Percentiles rank a stretch among this genome's conserved stretches.
These are phyloP conservation scores for Trichoderma atroviride DNA, from an alignment of 2,329 filamentous ascomycete genomes.

Conservation along the genomic window DNA sequence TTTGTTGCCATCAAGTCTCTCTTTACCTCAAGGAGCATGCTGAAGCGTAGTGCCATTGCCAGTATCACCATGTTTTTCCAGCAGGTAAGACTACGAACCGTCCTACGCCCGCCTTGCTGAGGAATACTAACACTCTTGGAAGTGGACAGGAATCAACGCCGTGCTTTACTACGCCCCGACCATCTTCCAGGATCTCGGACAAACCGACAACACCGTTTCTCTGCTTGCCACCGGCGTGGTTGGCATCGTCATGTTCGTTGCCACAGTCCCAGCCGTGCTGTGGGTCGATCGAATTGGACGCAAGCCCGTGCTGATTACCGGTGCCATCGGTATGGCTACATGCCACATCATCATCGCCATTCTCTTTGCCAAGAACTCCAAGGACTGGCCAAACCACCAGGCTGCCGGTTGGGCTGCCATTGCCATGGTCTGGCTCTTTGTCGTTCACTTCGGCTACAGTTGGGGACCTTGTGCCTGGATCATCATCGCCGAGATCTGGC, in stretches of 20 bases:
- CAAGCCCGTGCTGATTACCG: conserved; percentile 63
- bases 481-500: conserved; percentile 74
- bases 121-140: background rate
- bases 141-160: conserved; percentile 54
- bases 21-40: conserved; percentile 71
- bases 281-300: conserved; percentile 67
- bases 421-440: conserved; percentile 73
- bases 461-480: conserved; percentile 79
- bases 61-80: conserved; percentile 66
- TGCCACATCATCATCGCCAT: conserved; percentile 73
- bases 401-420: conserved; percentile 71
- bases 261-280: conserved; percentile 67
- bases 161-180: conserved; percentile 71
- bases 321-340: conserved; percentile 69
- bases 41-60: conserved; percentile 66
- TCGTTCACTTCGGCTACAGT: conserved; percentile 73
- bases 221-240: conserved; percentile 72
- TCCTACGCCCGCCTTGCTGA: background rate
- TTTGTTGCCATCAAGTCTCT: conserved; percentile 82
- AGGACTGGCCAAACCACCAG: conserved; percentile 58
- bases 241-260: conserved; percentile 70
- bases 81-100: conserved; percentile 26
- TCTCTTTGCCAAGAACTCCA: conserved; percentile 66
- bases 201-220: conserved; percentile 53
- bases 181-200: conserved; percentile 69